Percentiles rank a stretch among this genome's conserved stretches.
phyloP scores from a whole-genome alignment of 2,329 filamentous ascomycete species.

The Epichloe typhina region DNA sequence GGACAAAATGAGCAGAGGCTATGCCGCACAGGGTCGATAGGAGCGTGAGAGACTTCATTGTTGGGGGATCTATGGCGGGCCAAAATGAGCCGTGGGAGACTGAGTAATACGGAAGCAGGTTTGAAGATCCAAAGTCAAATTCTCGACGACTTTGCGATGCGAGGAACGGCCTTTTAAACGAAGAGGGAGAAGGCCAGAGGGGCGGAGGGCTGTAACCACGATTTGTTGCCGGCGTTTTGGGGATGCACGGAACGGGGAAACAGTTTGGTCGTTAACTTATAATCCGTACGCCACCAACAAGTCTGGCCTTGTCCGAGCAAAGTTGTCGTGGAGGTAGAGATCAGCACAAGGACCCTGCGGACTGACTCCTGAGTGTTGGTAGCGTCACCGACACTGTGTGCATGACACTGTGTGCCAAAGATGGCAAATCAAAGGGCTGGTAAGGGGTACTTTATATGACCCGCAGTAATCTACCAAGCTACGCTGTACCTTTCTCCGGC shows the following conservation, averaged over 20 bases:
- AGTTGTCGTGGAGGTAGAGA: too few species aligned
- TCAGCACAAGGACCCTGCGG: too few species aligned
- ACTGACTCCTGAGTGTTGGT: too few species aligned
- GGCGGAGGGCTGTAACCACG: not conserved
- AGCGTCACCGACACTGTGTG: too few species aligned
- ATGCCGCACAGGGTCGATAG: slow-evolving; percentile 26
- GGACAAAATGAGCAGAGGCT: slow-evolving; percentile 39
- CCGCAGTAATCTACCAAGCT: too few species aligned
- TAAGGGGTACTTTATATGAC: too few species aligned
- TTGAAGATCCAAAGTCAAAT: not conserved
- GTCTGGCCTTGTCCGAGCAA: not conserved
- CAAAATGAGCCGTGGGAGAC: too few species aligned
- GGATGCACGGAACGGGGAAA: not conserved
- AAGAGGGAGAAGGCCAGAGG: too few species aligned
- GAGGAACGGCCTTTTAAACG: too few species aligned
- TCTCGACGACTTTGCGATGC: not conserved
- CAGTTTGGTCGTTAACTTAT: not conserved
- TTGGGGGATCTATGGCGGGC: not conserved
- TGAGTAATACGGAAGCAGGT: not conserved
- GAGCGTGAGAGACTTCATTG: slow-evolving; percentile 17
- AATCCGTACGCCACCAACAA: not conserved
- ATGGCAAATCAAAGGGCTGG: not conserved
- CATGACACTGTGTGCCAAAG: not conserved
- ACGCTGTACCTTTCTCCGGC: too few species aligned
- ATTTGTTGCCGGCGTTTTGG: too few species aligned